Evolutionary conservation across 495 filamentous ascomycete genomes (phyloP).

Genomic region (Aspergillus sclerotiicarbonarius): DNA sequence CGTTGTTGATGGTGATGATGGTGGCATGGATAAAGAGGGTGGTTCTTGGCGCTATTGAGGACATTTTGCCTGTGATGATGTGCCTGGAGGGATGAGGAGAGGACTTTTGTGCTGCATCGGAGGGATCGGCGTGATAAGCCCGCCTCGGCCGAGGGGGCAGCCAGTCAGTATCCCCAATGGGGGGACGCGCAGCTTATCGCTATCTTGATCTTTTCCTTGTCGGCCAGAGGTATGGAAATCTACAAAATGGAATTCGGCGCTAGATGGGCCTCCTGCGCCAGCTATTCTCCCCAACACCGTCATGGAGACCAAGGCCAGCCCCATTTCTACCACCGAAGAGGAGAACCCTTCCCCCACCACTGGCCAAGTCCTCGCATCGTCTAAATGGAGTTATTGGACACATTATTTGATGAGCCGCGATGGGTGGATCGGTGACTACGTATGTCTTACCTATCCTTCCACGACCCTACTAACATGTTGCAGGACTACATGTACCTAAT

Average conservation of each 20-base stretch:
- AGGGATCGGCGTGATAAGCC: not conserved
- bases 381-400: conserved; percentile 7
- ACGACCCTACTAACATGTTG: not conserved
- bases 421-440: conserved; percentile 15
- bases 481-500: conserved; percentile 70
- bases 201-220: not conserved
- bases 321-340: conserved; percentile 1
- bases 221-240: not conserved
- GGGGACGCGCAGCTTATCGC: not conserved
- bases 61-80: not conserved
- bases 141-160: conserved; percentile 6
- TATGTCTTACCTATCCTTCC: not conserved
- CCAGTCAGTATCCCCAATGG: not conserved
- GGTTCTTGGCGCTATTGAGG: not conserved
- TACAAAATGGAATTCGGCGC: not conserved
- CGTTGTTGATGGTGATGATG: conserved; percentile 42
- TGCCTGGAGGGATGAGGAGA: not conserved
- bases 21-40: conserved; percentile 24
- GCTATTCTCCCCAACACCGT: not conserved
- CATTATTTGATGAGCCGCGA: conserved; percentile 9
- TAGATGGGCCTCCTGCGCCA: not conserved
- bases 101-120: not conserved
- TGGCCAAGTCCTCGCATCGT: not conserved
- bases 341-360: not conserved
- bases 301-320: conserved; percentile 8